These are phyloP conservation scores for Suillus variegatus DNA, from an alignment of 768 basidiomycete species.

Conservation along the genomic window DNA sequence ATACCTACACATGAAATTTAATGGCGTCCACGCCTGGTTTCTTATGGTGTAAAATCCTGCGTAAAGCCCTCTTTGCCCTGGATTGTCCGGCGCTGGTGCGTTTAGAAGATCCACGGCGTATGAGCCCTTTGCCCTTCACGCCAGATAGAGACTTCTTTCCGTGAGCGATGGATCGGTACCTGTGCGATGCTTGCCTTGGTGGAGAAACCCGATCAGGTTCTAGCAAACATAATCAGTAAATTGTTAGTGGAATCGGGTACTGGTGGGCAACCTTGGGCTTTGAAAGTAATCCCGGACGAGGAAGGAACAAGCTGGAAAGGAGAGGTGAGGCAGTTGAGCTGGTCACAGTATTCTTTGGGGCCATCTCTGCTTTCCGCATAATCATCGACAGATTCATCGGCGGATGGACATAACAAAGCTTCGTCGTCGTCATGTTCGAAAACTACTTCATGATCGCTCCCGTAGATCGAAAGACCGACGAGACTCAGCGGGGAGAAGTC, in stretches of 20 bases:
- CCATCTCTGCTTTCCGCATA: not conserved
- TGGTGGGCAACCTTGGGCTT: not conserved
- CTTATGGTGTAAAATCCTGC: slow-evolving; percentile 8
- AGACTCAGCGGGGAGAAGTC: slow-evolving; percentile 26
- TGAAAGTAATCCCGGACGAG: not conserved
- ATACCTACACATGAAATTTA: not conserved
- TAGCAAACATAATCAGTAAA: not conserved
- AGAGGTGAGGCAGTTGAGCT: slow-evolving; percentile 10
- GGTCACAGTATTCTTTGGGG: not conserved
- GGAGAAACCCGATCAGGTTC: not conserved
- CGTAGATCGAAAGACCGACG: slow-evolving; percentile 6
- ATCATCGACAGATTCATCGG: slow-evolving; percentile 20
- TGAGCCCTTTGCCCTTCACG: slow-evolving; percentile 19
- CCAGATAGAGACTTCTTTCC: slow-evolving; percentile 13
- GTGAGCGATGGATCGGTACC: slow-evolving; percentile 19
- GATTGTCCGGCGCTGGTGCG: slow-evolving; percentile 21
- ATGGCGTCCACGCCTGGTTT: not conserved
- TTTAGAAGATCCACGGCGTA: slow-evolving; percentile 29
- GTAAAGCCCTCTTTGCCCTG: slow-evolving; percentile 14
- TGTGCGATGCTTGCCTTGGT: slow-evolving; percentile 9
- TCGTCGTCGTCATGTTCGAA: slow-evolving; percentile 31
- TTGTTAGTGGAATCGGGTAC: not conserved
- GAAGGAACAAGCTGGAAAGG: slow-evolving; percentile 8
- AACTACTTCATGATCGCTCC: slow-evolving; percentile 12
- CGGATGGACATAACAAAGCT: slow-evolving; percentile 25